These are phyloP conservation scores for Rhodotorula sp. DNA, from an alignment of 1,284 basidiomycete species.

Conservation along the genomic window DNA sequence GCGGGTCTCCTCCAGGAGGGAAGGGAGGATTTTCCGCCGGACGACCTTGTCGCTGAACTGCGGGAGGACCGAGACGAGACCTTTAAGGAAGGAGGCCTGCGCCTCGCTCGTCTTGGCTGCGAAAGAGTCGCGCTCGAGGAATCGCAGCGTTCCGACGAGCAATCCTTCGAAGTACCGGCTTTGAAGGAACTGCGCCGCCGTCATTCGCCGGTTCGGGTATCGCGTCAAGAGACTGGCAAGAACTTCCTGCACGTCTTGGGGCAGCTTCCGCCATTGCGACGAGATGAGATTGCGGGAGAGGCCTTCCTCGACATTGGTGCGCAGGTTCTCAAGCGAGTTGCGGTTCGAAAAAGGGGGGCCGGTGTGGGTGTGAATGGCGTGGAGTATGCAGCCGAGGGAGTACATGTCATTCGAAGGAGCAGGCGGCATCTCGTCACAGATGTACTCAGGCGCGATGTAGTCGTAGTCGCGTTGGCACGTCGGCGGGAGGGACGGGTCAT, in stretches of 20 bases:
- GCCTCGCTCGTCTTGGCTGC: conserved; percentile 91
- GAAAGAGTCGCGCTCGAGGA: conserved; percentile 92
- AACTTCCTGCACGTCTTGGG: conserved; percentile 56
- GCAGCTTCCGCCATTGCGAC: conserved; percentile 43
- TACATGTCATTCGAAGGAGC: conserved; percentile 90
- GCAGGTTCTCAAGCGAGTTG: conserved; percentile 72
- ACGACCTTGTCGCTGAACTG: conserved; percentile 84
- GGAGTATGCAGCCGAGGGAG: conserved; percentile 84
- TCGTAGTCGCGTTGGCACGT: conserved; percentile 91
- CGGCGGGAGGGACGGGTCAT: conserved; percentile 72
- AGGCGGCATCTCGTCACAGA: conserved; percentile 74
- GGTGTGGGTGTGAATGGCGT: conserved; percentile 84
- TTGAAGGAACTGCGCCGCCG: conserved; percentile 63
- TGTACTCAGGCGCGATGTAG: conserved; percentile 94
- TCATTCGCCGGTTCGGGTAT: conserved; percentile 67
- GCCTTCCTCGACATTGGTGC: conserved; percentile 69
- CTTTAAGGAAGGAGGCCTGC: conserved; percentile 74
- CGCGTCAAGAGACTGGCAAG: conserved; percentile 76
- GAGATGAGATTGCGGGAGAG: conserved; percentile 41
- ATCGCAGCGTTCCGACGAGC: conserved; percentile 95
- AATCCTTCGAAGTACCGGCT: conserved; percentile 89
- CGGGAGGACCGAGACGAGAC: conserved; percentile 58
- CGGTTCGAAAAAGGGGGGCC: conserved; percentile 84
- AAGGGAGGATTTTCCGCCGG: conserved; percentile 87
- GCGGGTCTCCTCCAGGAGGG: conserved; percentile 83